A percentile compares a stretch with the other conserved stretches of the same genome.
phyloP scores from a whole-genome alignment of 441 rosid species.

The Arabidopsis lyrata region DNA sequence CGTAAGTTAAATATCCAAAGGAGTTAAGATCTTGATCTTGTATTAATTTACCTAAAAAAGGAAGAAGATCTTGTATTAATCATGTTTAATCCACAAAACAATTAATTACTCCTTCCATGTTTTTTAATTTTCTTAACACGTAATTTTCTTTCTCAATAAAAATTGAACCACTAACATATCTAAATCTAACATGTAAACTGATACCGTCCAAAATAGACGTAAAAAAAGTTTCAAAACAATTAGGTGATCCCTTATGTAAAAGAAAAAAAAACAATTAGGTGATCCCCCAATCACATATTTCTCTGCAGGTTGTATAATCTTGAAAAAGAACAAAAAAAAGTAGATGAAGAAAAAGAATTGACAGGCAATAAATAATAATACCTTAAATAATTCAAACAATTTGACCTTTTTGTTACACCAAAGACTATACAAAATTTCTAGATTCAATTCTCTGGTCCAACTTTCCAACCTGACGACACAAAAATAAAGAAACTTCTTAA shows the following conservation, averaged over 20 bases:
- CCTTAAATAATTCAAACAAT: constrained; percentile 20
- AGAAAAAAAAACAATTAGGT: constrained; percentile 32
- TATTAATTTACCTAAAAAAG: too few relatives aligned
- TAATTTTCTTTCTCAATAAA: not conserved
- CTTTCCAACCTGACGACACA: constrained; percentile 18
- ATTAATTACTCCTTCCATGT: too few relatives aligned
- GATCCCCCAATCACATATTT: constrained; percentile 5
- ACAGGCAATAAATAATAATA: not conserved
- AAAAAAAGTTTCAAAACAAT: not conserved
- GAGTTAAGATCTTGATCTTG: not conserved
- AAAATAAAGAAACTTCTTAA: constrained; percentile 29
- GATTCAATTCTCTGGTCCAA: constrained; percentile 35
- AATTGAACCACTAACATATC: not conserved
- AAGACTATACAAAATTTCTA: not conserved
- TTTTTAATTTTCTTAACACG: not conserved
- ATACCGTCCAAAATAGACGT: not conserved
- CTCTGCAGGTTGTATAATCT: constrained; percentile 28
- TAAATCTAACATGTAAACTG: not conserved
- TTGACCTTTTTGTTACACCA: constrained; percentile 20
- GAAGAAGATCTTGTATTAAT: too few relatives aligned
- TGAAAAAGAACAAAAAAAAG: constrained; percentile 7
- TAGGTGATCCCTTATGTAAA: constrained; percentile 26
- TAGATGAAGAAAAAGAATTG: not conserved
- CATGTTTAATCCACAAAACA: too few relatives aligned
- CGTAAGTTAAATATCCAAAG: not conserved